Evolutionary conservation across 2,329 filamentous ascomycete genomes (phyloP).

Genomic region (Calonectria leucothoes): DNA sequence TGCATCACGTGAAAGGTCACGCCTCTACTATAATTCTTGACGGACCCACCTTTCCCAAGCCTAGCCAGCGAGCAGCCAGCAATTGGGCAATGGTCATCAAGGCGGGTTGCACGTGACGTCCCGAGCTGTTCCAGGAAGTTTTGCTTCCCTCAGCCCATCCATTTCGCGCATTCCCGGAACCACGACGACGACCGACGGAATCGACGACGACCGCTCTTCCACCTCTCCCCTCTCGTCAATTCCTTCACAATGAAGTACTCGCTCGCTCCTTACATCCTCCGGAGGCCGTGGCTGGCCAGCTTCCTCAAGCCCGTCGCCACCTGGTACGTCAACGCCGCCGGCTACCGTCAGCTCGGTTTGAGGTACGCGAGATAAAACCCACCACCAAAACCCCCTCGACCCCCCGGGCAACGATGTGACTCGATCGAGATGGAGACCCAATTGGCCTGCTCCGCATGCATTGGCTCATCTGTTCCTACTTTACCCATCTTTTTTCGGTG

Average conservation of each 20-base stretch:
- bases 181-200: conserved; percentile 35
- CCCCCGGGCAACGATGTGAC: conserved; percentile 5
- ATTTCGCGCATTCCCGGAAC: conserved; percentile 49
- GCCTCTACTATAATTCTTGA: neutral
- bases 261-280: conserved; percentile 79
- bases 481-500: conserved; percentile 14
- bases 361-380: conserved; percentile 67
- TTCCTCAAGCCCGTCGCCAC: conserved; percentile 83
- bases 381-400: conserved; percentile 13
- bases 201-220: conserved; percentile 23
- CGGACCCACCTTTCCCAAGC: neutral
- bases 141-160: conserved; percentile 47
- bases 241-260: conserved; percentile 74
- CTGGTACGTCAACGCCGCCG: conserved; percentile 90
- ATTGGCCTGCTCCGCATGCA: conserved; percentile 28
- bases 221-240: conserved; percentile 40
- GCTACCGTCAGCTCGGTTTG: conserved; percentile 93
- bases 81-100: conserved; percentile 43
- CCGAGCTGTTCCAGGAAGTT: conserved; percentile 46
- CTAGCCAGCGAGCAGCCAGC: conserved; percentile 34
- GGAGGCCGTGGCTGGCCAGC: conserved; percentile 86
- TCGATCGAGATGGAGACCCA: conserved; percentile 22
- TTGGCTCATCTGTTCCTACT: neutral
- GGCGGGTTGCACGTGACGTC: conserved; percentile 46
- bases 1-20: conserved; percentile 25